A percentile compares a stretch with the other conserved stretches of the same genome.
Evolutionary conservation across 1,139 yeast genomes (phyloP).

Genomic region (Zygosaccharomyces sapae): DNA sequence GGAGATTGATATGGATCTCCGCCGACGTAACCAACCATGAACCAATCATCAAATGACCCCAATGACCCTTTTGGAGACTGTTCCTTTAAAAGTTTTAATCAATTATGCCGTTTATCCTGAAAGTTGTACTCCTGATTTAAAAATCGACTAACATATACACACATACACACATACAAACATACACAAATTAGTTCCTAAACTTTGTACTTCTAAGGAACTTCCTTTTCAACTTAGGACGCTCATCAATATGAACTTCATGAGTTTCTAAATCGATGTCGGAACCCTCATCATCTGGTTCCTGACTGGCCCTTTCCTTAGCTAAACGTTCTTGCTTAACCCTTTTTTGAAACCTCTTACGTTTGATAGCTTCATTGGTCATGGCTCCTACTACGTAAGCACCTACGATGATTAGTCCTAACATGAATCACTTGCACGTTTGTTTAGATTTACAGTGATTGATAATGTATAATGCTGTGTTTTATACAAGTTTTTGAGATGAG

Average conservation of each 20-base stretch:
- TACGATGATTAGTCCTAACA: neutral
- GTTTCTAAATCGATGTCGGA: neutral
- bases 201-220: neutral
- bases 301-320: neutral
- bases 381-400: neutral
- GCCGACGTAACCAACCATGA: slow-evolving; percentile 21
- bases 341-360: neutral
- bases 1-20: slow-evolving; percentile 40
- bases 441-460: neutral
- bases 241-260: slow-evolving; percentile 4
- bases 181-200: neutral
- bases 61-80: neutral
- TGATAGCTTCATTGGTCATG: neutral
- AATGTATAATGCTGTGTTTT: neutral
- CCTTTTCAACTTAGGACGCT: neutral
- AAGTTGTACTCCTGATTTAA: neutral
- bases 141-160: neutral
- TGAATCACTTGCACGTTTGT: neutral
- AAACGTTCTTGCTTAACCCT: neutral
- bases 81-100: neutral
- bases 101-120: neutral
- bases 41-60: neutral
- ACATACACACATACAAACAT: neutral
- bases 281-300: neutral
- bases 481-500: neutral